Base-by-base conservation (phyloP, 257 asterid species). In the Fraxinus anomala region DNA sequence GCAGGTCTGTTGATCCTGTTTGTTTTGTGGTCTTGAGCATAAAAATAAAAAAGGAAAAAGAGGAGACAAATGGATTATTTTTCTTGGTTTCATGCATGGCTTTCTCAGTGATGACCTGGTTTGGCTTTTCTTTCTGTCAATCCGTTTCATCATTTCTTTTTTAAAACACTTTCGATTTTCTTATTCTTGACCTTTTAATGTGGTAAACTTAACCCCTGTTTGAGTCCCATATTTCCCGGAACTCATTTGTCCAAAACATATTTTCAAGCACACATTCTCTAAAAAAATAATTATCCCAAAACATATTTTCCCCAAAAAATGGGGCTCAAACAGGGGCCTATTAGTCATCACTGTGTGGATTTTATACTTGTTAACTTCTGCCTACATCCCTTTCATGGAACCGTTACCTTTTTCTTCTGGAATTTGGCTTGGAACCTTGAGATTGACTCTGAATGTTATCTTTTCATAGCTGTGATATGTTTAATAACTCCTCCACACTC, bases 1-100 rank as follows among this genome's bases (percentile, higher is more conserved):
- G 84, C 93, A 90, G 98, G 98, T 93, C 70, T 31, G 90, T 71
- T 73, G 21, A 10, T 28, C 56, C 44, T 6, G 51, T 68, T 26
- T 49, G 31, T 71, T 7, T 8, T 8, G 26, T 42, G 11, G 26
- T 21, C 33, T 11, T 24, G 17, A 23, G 8, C 6, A 1, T 3
- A 24, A 26, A 63, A 6, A 59, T 21, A 42, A 42, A 42, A 42
- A 42, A 2, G 11, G 2, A 40, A 40, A 40, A 40, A 10, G 2
- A 11, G 16, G 16, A 40, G 47, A 40, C 11, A 10, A 11, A 40
- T n/a, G 1, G 36, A 69, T 44, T 39, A 36, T 71, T 37, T 71
- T 31, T 70, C 19, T 28, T 17, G 14, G 67, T 74, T 24, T 7
- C 6, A 13, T 26, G 31, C 36, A 44, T 69, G 47, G 3, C 36